These are phyloP conservation scores for Diaporthe eres DNA, from an alignment of 2,329 filamentous ascomycete species.

Conservation along the genomic window DNA sequence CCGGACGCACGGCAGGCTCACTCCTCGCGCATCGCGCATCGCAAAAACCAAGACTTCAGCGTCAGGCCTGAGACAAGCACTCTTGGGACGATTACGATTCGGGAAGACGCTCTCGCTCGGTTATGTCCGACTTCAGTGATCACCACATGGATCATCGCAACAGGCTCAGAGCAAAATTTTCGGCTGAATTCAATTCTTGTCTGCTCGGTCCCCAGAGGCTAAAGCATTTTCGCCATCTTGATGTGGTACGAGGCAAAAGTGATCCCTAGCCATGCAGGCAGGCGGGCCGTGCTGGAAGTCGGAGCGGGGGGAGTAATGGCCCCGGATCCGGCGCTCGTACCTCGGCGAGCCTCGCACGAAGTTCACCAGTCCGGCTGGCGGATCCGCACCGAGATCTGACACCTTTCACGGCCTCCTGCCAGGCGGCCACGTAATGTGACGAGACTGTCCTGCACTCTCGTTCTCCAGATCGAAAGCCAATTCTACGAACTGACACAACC, in stretches of 20 bases:
- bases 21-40: constrained; percentile 16
- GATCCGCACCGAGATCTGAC: not conserved
- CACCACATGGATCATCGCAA: constrained; percentile 24
- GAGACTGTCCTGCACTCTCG: not conserved
- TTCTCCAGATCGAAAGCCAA: not conserved
- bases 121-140: constrained; percentile 27
- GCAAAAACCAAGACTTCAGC: constrained; percentile 19
- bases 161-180: constrained; percentile 9
- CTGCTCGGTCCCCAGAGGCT: not conserved
- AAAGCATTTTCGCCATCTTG: not conserved
- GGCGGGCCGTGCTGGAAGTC: not conserved
- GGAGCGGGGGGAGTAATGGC: not conserved
- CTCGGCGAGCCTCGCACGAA: not conserved
- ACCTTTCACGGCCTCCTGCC: not conserved
- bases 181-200: constrained; percentile 20
- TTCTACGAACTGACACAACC: not conserved
- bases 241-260: not conserved
- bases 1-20: constrained; percentile 1
- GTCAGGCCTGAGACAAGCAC: constrained; percentile 27
- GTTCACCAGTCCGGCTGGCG: not conserved
- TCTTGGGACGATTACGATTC: constrained; percentile 20
- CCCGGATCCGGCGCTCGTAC: constrained; percentile 1
- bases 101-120: constrained; percentile 19
- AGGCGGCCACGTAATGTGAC: not conserved
- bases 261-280: not conserved